Evolutionary conservation across 768 basidiomycete genomes (phyloP).

Genomic region (Lactarius sp.): DNA sequence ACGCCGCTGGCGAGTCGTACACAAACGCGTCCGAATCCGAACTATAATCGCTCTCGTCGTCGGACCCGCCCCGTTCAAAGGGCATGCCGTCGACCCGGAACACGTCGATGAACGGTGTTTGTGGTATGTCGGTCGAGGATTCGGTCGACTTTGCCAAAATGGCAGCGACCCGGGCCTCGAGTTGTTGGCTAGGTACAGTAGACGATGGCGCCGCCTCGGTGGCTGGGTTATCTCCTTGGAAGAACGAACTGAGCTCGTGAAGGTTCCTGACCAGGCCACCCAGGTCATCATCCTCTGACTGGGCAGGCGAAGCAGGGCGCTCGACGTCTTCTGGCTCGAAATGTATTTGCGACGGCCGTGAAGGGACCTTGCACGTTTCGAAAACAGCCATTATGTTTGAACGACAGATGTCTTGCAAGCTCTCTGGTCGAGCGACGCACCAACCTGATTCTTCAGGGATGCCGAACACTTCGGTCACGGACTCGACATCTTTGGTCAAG

Average conservation of each 20-base stretch:
- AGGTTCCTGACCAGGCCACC: constrained; percentile 75
- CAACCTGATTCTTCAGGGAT: constrained; percentile 80
- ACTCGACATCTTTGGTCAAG: constrained; percentile 43
- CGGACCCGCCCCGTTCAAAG: constrained; percentile 25
- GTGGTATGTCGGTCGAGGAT: constrained; percentile 50
- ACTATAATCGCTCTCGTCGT: constrained; percentile 33
- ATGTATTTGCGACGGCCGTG: constrained; percentile 65
- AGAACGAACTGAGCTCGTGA: constrained; percentile 70
- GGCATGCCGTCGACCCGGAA: constrained; percentile 49
- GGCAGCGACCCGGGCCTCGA: constrained; percentile 76
- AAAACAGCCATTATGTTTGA: constrained; percentile 81
- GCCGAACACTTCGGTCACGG: constrained; percentile 71
- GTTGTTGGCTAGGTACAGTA: constrained; percentile 50
- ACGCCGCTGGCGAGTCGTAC: constrained; percentile 31
- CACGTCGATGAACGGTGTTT: constrained; percentile 76
- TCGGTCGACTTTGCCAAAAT: constrained; percentile 79
- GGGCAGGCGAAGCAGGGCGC: constrained; percentile 25
- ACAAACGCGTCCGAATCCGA: constrained; percentile 36
- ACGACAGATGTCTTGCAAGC: constrained; percentile 57
- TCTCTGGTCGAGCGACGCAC: constrained; percentile 70
- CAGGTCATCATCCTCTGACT: constrained; percentile 58
- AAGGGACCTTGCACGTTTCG: constrained; percentile 70
- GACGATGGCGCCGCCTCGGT: constrained; percentile 18
- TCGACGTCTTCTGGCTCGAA: constrained; percentile 62
- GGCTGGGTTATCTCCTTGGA: constrained; percentile 44